Evolutionary conservation across 805 yeast genomes (phyloP).

Genomic region (Nakazawaea peltata): DNA sequence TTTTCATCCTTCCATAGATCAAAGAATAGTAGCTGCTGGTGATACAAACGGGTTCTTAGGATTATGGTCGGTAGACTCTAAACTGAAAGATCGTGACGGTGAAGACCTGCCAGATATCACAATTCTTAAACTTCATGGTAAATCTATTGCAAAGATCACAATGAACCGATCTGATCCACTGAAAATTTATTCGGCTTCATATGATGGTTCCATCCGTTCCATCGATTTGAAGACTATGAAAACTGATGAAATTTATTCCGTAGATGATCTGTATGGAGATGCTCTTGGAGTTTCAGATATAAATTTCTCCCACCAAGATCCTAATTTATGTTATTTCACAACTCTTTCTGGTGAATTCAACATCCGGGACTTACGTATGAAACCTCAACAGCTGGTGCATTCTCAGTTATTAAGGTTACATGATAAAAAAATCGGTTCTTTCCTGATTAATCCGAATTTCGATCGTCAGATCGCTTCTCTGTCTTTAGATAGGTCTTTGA

Average conservation of each 20-base stretch:
- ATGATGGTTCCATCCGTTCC: conserved; percentile 79
- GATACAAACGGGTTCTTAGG: conserved; percentile 87
- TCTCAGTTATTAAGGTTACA: conserved; percentile 53
- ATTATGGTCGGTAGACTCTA: conserved; percentile 62
- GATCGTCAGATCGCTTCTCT: conserved; percentile 73
- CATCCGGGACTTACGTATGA: conserved; percentile 53
- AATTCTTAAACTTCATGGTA: conserved; percentile 67
- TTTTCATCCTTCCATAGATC: conserved; percentile 66
- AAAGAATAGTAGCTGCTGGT: conserved; percentile 71
- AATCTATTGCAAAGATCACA: conserved; percentile 57
- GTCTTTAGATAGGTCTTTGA: conserved; percentile 77
- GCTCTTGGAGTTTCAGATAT: conserved; percentile 72
- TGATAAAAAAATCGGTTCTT: conserved; percentile 90
- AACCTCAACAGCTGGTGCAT: conserved; percentile 11
- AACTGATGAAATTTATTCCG: conserved; percentile 54
- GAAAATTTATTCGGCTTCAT: conserved; percentile 62
- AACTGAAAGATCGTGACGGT: conserved; percentile 25
- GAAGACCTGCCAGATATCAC: conserved; percentile 44
- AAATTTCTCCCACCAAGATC: conserved; percentile 38
- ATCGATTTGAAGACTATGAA: conserved; percentile 58
- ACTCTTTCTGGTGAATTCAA: conserved; percentile 79
- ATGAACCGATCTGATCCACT: conserved; percentile 41
- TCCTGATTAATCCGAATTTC: conserved; percentile 65
- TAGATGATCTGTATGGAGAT: conserved; percentile 43
- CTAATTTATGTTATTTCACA: conserved; percentile 57